Evolutionary conservation across 352 stramenopile species (phyloP).

Genomic region (Aphanomyces stellatus): DNA sequence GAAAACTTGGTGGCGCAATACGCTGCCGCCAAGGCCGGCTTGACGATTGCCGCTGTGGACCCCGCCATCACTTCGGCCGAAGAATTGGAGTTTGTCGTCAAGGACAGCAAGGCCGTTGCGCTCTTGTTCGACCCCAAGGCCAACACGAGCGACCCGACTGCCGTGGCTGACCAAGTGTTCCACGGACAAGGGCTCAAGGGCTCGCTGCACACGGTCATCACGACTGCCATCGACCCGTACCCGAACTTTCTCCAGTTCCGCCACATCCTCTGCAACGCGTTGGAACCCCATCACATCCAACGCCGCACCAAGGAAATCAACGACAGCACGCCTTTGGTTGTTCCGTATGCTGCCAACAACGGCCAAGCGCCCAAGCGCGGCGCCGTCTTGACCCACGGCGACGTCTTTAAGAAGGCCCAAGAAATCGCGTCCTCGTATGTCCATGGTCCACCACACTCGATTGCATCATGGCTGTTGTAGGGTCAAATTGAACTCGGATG

Average conservation of each 20-base stretch:
- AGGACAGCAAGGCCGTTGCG: conserved; percentile 68
- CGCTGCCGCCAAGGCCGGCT: conserved; percentile 68
- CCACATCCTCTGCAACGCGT: conserved; percentile 72
- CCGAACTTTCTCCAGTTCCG: conserved; percentile 71
- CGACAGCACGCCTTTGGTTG: conserved; percentile 59
- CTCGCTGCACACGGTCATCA: conserved; percentile 72
- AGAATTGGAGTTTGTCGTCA: conserved; percentile 73
- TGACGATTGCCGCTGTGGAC: conserved; percentile 78
- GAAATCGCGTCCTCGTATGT: conserved; percentile 62
- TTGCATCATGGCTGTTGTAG: conserved; percentile 22
- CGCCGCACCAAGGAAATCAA: conserved; percentile 50
- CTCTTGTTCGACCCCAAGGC: conserved; percentile 83
- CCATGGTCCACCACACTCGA: not conserved
- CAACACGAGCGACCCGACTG: conserved; percentile 56
- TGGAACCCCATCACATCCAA: conserved; percentile 52
- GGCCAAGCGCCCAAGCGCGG: conserved; percentile 77
- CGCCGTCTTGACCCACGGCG: conserved; percentile 64
- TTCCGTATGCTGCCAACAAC: conserved; percentile 70
- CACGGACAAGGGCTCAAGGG: conserved; percentile 30
- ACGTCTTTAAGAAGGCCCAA: conserved; percentile 63
- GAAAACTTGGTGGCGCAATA: conserved; percentile 78
- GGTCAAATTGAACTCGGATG: conserved; percentile 52
- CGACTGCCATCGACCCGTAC: conserved; percentile 58
- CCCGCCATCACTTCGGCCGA: conserved; percentile 56
- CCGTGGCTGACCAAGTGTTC: conserved; percentile 62